These are phyloP conservation scores for Thozetella sp. DNA, from an alignment of 495 filamentous ascomycete species.

Conservation along the genomic window DNA sequence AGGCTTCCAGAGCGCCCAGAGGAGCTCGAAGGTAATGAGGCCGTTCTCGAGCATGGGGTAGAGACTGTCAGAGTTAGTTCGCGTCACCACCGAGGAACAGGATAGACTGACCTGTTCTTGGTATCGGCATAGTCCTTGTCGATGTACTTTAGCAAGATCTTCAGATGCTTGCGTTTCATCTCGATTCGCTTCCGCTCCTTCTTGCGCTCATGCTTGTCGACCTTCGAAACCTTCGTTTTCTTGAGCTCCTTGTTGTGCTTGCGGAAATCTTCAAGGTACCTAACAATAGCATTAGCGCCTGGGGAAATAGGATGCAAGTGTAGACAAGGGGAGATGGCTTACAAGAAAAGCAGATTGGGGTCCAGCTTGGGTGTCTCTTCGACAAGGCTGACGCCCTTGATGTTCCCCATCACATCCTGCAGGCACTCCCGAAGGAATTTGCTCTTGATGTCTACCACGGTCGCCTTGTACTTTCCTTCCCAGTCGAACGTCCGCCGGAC, in stretches of 20 bases:
- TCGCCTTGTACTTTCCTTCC: slow-evolving; percentile 82
- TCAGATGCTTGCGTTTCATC: slow-evolving; percentile 68
- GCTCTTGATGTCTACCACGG: slow-evolving; percentile 84
- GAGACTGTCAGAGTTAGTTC: slow-evolving; percentile 46
- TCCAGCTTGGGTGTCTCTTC: slow-evolving; percentile 80
- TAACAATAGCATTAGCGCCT: slow-evolving; percentile 11
- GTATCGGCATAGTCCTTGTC: slow-evolving; percentile 79
- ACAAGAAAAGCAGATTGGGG: slow-evolving; percentile 85
- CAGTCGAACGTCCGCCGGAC: slow-evolving; percentile 85
- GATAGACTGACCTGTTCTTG: slow-evolving; percentile 55
- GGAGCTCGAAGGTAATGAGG: slow-evolving; percentile 85
- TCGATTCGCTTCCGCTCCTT: slow-evolving; percentile 67
- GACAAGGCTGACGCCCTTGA: slow-evolving; percentile 80
- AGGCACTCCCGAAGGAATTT: slow-evolving; percentile 75
- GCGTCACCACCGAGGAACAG: background rate
- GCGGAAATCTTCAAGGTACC: slow-evolving; percentile 76
- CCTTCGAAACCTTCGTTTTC: slow-evolving; percentile 41
- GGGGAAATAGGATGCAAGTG: background rate
- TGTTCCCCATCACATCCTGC: slow-evolving; percentile 74
- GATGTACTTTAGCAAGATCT: slow-evolving; percentile 78
- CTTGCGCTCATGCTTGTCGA: slow-evolving; percentile 58
- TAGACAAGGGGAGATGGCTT: slow-evolving; percentile 11
- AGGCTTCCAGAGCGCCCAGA: slow-evolving; percentile 92
- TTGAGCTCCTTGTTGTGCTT: slow-evolving; percentile 67
- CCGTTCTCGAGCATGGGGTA: slow-evolving; percentile 82